Conservation (phyloP, 2,329 filamentous ascomycete species). For the Neocatenulostroma microsporum region DNA sequence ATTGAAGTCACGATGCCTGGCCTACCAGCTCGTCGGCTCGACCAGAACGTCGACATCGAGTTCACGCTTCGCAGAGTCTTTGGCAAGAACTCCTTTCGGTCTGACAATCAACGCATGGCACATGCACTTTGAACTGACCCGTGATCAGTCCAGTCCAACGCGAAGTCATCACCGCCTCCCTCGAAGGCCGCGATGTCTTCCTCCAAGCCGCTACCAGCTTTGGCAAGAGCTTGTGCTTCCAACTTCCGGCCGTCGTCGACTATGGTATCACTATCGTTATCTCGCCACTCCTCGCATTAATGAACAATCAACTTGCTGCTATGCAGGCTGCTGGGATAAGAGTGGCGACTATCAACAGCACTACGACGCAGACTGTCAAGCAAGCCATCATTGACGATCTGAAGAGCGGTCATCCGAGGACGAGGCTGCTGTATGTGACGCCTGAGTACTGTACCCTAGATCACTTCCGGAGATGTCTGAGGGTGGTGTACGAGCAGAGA, state of each 20-base stretch:
- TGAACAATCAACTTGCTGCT: constrained; percentile 90
- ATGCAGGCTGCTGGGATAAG: constrained; percentile 66
- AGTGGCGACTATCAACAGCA: constrained; percentile 81
- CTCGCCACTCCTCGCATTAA: constrained; percentile 79
- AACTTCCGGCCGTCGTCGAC: constrained; percentile 80
- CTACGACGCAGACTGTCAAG: constrained; percentile 58
- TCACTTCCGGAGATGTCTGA: constrained; percentile 66
- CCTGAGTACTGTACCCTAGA: constrained; percentile 77
- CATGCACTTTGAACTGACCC: constrained; percentile 2
- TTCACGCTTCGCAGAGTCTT: constrained; percentile 32
- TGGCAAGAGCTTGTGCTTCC: constrained; percentile 89
- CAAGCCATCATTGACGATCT: constrained; percentile 69
- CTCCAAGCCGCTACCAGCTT: constrained; percentile 86
- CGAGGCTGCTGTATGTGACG: constrained; percentile 82
- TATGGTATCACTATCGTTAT: constrained; percentile 86
- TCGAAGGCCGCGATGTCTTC: constrained; percentile 83
- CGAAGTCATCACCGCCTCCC: constrained; percentile 75
- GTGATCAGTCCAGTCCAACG: constrained; percentile 64
- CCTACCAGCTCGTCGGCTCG: constrained; percentile 13
- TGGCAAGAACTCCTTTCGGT: constrained; percentile 28
- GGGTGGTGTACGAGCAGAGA: constrained; percentile 66
- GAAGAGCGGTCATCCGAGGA: constrained; percentile 76
- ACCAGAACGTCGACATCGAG: constrained; percentile 29
- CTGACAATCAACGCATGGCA: not conserved
- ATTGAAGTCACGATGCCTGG: constrained; percentile 21